Percentiles rank a stretch among this genome's conserved stretches.
phyloP scores from a whole-genome alignment of 208 protist genomes.

The Strigomonas culicis region DNA sequence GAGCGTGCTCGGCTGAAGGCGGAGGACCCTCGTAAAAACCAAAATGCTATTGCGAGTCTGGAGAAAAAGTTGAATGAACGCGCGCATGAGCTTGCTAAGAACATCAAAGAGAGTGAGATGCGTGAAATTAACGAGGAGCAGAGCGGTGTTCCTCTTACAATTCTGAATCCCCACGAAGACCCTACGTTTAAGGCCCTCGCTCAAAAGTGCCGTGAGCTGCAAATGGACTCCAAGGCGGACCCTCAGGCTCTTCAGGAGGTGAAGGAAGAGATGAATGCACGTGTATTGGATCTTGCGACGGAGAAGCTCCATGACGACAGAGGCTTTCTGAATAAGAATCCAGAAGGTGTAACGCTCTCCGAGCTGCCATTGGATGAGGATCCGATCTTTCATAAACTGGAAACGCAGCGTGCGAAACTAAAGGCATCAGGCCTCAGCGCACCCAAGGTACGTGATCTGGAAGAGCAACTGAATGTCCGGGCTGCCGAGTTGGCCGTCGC shows the following conservation, averaged over 20 bases:
- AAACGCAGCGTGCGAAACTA: constrained; percentile 45
- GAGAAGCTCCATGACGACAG: constrained; percentile 25
- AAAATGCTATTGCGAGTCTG: constrained; percentile 31
- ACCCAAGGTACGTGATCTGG: constrained; percentile 25
- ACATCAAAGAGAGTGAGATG: constrained; percentile 59
- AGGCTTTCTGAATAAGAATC: constrained; percentile 27
- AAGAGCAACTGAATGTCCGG: constrained; percentile 62
- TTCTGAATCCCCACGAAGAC: constrained; percentile 61
- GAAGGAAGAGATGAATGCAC: constrained; percentile 37
- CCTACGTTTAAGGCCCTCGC: constrained; percentile 45
- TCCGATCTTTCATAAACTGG: constrained; percentile 34
- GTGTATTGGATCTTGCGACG: constrained; percentile 26
- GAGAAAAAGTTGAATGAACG: constrained; percentile 70
- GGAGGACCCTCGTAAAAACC: constrained; percentile 27
- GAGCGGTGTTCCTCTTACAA: constrained; percentile 49
- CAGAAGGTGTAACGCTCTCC: constrained; percentile 22
- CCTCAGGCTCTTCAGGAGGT: constrained; percentile 41
- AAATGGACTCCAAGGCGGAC: constrained; percentile 47
- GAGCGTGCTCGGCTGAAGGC: constrained; percentile 65
- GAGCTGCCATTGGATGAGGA: constrained; percentile 28
- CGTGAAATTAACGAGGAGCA: constrained; percentile 37
- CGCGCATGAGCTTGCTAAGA: constrained; percentile 57
- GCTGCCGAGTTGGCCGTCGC: constrained; percentile 58
- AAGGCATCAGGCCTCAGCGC: constrained; percentile 34
- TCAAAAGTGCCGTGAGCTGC: constrained; percentile 44